Percentiles rank a stretch among this genome's conserved stretches.
phyloP scores from a whole-genome alignment of 2,329 filamentous ascomycete genomes.

The Sporothrix dimorphospora region DNA sequence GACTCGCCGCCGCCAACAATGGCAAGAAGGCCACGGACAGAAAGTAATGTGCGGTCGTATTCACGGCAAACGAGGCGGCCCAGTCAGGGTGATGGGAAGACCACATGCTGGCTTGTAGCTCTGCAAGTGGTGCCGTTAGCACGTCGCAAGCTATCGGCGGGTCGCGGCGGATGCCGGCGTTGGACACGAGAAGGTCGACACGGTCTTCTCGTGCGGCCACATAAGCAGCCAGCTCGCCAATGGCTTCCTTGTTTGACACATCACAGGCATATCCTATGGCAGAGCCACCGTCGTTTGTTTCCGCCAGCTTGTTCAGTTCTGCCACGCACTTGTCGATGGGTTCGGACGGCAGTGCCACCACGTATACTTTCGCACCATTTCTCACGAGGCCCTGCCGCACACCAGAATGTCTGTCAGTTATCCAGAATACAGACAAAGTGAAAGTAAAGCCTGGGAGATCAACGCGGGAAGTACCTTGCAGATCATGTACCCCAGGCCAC shows the following conservation, averaged over 20 bases:
- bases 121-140: constrained; percentile 27
- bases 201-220: constrained; percentile 56
- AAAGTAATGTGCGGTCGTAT: constrained; percentile 72
- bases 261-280: constrained; percentile 54
- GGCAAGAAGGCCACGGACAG: constrained; percentile 65
- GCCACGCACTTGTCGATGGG: constrained; percentile 64
- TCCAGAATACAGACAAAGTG: constrained; percentile 37
- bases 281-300: background rate
- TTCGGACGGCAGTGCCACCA: constrained; percentile 66
- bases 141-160: constrained; percentile 28
- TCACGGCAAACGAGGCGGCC: constrained; percentile 72
- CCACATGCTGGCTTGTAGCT: constrained; percentile 57
- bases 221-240: constrained; percentile 60
- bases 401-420: constrained; percentile 36
- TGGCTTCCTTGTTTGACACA: constrained; percentile 63
- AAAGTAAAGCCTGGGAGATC: constrained; percentile 36
- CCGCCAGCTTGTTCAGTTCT: constrained; percentile 61
- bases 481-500: constrained; percentile 43
- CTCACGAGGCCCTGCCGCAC: constrained; percentile 47
- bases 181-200: constrained; percentile 45
- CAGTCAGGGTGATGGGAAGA: constrained; percentile 60
- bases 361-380: constrained; percentile 72
- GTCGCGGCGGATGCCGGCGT: constrained; percentile 32
- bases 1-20: constrained; percentile 58
- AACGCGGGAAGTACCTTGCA: constrained; percentile 24